Conservation (phyloP, 176 grass and related monocot genomes). For the Triticum turgidum region DNA sequence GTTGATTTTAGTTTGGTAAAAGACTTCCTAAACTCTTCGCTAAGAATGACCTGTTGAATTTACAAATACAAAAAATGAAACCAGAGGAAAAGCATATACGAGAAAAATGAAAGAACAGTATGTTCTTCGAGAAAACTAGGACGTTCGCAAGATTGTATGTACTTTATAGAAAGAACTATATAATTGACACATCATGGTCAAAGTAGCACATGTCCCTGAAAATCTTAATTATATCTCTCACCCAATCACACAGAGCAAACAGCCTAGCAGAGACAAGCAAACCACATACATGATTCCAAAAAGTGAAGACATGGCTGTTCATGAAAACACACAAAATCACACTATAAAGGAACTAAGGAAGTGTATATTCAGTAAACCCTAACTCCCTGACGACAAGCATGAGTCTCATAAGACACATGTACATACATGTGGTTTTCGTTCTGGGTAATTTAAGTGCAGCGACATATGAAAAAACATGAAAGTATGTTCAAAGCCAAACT, state of each 20-base stretch:
- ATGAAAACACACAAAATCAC: background rate
- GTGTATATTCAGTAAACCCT: background rate
- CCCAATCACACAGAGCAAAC: background rate
- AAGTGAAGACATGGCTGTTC: background rate
- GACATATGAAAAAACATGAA: background rate
- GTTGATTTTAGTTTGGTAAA: constrained; percentile 56
- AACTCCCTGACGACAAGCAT: background rate
- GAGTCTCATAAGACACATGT: background rate
- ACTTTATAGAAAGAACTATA: too few species aligned
- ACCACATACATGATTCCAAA: background rate
- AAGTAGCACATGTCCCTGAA: background rate
- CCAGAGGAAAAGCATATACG: background rate
- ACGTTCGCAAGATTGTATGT: background rate
- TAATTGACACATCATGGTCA: too few species aligned
- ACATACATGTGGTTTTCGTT: background rate
- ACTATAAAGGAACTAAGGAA: background rate
- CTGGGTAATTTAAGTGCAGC: background rate
- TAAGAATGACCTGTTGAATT: constrained; percentile 55
- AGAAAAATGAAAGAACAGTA: background rate
- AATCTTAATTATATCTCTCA: background rate
- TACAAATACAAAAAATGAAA: constrained; percentile 13
- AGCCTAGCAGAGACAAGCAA: background rate
- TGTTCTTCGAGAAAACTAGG: background rate
- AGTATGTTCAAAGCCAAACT: background rate
- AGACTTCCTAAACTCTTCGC: constrained; percentile 68